Evolutionary conservation across 2,329 filamentous ascomycete species (phyloP).

Genomic region (Rutstroemia sp.): DNA sequence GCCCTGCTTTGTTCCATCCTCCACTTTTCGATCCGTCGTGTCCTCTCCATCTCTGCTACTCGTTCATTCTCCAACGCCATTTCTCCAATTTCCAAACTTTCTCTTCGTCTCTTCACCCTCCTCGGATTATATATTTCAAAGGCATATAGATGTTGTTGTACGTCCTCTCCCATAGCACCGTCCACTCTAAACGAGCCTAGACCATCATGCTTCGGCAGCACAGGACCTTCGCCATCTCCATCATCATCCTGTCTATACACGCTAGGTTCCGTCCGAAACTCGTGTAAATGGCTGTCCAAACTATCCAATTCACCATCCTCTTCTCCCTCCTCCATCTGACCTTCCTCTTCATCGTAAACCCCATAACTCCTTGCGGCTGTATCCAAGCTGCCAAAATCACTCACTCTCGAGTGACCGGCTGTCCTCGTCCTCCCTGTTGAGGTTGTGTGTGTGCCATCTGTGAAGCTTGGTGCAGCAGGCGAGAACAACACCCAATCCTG

Average conservation of each 20-base stretch:
- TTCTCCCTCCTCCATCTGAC: conserved; percentile 50
- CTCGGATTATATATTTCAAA: conserved; percentile 80
- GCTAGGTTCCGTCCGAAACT: conserved; percentile 60
- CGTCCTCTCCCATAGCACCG: conserved; percentile 44
- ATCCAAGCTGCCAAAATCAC: conserved; percentile 73
- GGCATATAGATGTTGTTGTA: conserved; percentile 81
- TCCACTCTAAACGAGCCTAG: conserved; percentile 74
- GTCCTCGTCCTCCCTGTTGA: conserved; percentile 54
- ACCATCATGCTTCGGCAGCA: conserved; percentile 89
- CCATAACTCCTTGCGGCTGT: conserved; percentile 56
- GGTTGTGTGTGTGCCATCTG: conserved; percentile 61
- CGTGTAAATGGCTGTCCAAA: conserved; percentile 83
- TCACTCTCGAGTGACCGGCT: conserved; percentile 64
- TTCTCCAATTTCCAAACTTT: conserved; percentile 45
- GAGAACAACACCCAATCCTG: conserved; percentile 98
- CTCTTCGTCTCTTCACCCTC: conserved; percentile 47
- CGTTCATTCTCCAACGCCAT: conserved; percentile 46
- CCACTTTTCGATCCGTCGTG: conserved; percentile 84
- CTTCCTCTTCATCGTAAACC: conserved; percentile 50
- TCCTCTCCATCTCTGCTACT: conserved; percentile 63
- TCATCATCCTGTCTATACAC: conserved; percentile 24
- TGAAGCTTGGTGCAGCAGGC: conserved; percentile 58
- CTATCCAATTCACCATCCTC: conserved; percentile 63
- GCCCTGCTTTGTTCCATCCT: conserved; percentile 82
- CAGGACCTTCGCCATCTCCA: conserved; percentile 36